Conservation (phyloP, 345 rosid genomes). For the Eucalyptus coolabah region DNA sequence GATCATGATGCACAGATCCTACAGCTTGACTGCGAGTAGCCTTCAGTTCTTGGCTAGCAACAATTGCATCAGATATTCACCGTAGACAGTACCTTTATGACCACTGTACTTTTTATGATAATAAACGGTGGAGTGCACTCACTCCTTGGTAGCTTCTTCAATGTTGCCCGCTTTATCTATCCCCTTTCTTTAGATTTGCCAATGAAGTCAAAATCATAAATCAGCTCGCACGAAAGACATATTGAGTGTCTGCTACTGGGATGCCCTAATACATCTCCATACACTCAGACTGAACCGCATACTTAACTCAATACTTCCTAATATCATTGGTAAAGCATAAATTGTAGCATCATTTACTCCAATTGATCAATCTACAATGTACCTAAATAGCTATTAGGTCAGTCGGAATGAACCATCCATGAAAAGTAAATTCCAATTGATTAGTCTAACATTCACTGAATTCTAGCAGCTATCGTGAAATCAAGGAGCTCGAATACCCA, state of each 20-base stretch:
- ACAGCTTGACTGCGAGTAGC: not conserved
- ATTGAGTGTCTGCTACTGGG: not conserved
- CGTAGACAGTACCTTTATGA: not conserved
- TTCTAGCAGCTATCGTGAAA: not conserved
- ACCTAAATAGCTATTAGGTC: not conserved
- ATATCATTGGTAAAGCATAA: not conserved
- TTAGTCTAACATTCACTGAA: not conserved
- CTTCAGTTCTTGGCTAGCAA: not conserved
- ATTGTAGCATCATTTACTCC: not conserved
- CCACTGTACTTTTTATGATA: not conserved
- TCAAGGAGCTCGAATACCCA: not conserved
- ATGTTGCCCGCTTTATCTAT: not conserved
- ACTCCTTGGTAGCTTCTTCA: not conserved
- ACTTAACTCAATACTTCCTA: not conserved
- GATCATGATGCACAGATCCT: slow-evolving; percentile 6
- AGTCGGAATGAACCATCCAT: not conserved
- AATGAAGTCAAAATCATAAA: not conserved
- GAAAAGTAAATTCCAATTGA: not conserved
- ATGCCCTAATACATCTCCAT: not conserved
- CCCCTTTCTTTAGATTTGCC: not conserved
- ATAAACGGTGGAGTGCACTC: not conserved
- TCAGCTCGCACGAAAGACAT: not conserved
- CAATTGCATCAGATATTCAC: not conserved
- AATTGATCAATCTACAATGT: not conserved
- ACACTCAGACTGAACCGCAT: not conserved